These are phyloP conservation scores for Ochetophila trinervis DNA, from an alignment of 306 rosid genomes.

Conservation along the genomic window DNA sequence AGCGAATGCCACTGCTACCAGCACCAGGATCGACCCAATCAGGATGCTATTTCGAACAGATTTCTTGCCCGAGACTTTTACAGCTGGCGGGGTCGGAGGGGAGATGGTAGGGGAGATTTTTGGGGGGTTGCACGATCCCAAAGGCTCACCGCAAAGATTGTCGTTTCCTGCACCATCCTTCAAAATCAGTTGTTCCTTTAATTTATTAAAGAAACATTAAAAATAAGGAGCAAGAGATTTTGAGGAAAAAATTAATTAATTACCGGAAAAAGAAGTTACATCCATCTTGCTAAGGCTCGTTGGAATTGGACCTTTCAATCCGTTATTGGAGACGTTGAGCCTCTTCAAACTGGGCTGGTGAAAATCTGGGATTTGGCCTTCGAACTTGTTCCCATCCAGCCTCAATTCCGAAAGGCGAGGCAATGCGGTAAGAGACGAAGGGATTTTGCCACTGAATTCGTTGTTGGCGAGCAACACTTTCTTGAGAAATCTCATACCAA, in stretches of 20 bases:
- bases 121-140: slow-evolving; percentile 32
- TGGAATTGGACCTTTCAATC: slow-evolving; percentile 73
- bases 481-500: slow-evolving; percentile 44
- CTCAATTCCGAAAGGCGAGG: slow-evolving; percentile 46
- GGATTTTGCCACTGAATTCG: slow-evolving; percentile 58
- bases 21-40: slow-evolving; percentile 19
- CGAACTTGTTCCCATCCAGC: slow-evolving; percentile 72
- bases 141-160: slow-evolving; percentile 42
- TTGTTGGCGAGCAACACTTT: slow-evolving; percentile 51
- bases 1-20: slow-evolving; percentile 36
- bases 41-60: slow-evolving; percentile 34
- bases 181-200: no score
- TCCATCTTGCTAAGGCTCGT: slow-evolving; percentile 35
- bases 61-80: background rate
- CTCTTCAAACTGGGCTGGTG: slow-evolving; percentile 26
- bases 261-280: slow-evolving; percentile 49
- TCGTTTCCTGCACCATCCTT: background rate
- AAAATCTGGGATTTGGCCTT: slow-evolving; percentile 63
- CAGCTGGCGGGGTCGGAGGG: background rate
- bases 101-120: background rate
- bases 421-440: slow-evolving; percentile 60
- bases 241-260: background rate
- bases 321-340: slow-evolving; percentile 58
- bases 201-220: no score
- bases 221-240: background rate